Evolutionary conservation across 805 yeast species (phyloP).

Genomic region (Spathaspora girioi): DNA sequence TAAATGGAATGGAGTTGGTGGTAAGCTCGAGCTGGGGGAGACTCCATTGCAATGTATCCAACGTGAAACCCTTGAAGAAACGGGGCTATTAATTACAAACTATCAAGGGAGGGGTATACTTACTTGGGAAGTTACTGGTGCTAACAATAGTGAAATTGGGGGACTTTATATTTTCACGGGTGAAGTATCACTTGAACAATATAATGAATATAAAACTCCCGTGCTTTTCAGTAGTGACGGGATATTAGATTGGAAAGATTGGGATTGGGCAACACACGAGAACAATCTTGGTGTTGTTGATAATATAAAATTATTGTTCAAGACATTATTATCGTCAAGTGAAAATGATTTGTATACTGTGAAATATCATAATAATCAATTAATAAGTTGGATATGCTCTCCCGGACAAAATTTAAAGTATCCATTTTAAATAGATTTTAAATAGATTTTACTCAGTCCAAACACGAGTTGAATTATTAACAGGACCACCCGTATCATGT

Average conservation of each 20-base stretch:
- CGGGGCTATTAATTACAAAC: slow-evolving; percentile 29
- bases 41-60: slow-evolving; percentile 36
- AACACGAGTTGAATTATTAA: no score
- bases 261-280: slow-evolving; percentile 32
- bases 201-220: slow-evolving; percentile 26
- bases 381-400: slow-evolving; percentile 10
- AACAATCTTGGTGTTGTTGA: slow-evolving; percentile 41
- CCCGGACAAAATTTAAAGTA: slow-evolving; percentile 6
- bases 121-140: slow-evolving; percentile 23
- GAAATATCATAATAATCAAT: slow-evolving; percentile 16
- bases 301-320: slow-evolving; percentile 23
- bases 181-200: slow-evolving; percentile 20
- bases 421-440: not conserved
- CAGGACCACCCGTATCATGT: no score
- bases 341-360: slow-evolving; percentile 22
- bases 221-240: slow-evolving; percentile 32
- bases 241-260: slow-evolving; percentile 38
- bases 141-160: slow-evolving; percentile 15
- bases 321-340: slow-evolving; percentile 20
- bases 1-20: slow-evolving; percentile 46
- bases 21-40: slow-evolving; percentile 34
- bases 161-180: slow-evolving; percentile 42
- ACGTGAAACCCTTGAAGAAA: slow-evolving; percentile 40
- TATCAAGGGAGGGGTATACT: slow-evolving; percentile 32
- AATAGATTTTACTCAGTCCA: no score